A percentile compares a stretch with the other conserved stretches of the same genome.
phyloP scores from a whole-genome alignment of 257 asterid species.

The Rubia yunnanensis region DNA sequence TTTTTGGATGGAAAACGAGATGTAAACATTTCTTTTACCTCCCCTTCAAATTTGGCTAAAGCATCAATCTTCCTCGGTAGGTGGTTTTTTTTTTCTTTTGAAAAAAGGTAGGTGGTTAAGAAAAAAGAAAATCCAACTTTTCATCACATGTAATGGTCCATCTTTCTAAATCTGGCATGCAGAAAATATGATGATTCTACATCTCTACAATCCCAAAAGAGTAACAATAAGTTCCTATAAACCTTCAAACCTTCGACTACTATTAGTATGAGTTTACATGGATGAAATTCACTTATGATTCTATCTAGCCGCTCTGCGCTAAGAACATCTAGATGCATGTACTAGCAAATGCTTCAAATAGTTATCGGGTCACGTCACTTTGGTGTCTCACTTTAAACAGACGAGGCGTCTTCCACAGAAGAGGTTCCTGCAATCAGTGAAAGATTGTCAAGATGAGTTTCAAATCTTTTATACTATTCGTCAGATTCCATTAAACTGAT shows the following conservation, averaged over 20 bases:
- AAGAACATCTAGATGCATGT: neutral
- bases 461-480: neutral
- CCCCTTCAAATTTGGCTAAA: no score
- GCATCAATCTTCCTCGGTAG: no score
- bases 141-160: neutral
- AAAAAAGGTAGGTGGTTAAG: neutral
- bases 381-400: constrained; percentile 31
- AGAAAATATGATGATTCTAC: neutral
- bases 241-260: neutral
- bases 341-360: neutral
- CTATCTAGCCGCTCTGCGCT: constrained; percentile 2
- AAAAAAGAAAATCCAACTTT: neutral
- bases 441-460: neutral
- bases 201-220: neutral
- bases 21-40: no score
- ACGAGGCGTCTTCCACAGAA: constrained; percentile 53
- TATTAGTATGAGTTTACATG: neutral
- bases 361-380: neutral
- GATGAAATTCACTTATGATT: neutral
- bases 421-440: constrained; percentile 42
- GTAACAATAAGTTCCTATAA: neutral
- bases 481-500: neutral
- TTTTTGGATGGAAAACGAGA: no score
- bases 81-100: no score
- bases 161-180: neutral